Base-by-base conservation (phyloP, 2,329 filamentous ascomycete genomes). In the Penicillium sp. region DNA sequence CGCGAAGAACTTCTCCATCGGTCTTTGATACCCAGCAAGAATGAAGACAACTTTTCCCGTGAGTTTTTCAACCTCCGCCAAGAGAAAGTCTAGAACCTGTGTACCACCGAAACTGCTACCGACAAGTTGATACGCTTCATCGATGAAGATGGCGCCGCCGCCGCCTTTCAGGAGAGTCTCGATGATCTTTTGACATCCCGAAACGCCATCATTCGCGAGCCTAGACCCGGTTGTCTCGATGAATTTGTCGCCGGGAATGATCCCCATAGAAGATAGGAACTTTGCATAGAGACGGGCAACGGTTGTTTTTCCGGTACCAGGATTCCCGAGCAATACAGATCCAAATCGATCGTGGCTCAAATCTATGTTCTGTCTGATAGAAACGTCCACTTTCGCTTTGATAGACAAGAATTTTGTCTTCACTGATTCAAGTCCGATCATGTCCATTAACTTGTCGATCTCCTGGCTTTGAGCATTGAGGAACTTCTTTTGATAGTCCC, bases 291-390 rank as follows among this genome's bases (percentile, higher is more conserved):
- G 73, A 0, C 89, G 80, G 0, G 89, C 89, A 0, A 93, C 86
- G 0, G 89, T 93, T 0, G 90, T 93, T 76, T 92, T 92, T 0
- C 86, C 88, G 56, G 89, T 92, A 4, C 90, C 89, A 0, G 89
- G 89, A 64, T 92, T 93, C 0, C 89, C 89, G 0, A 92, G 73
- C 3, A 93, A 72, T 0, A 81, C 80, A 1, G 83, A 81, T 8
- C 87, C 83, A 51, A 88, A 86, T 1, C 89, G 77, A 59, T 91
- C 86, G 0, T 77, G 73, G 0, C 73, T 76, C 0, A 89, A 68
- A 1, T 84, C 79, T 0, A 83, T 73, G 0, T 76, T 75, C 68
- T 91, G 89, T 0, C 86, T 78, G 0, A 86, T 65, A 0, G 79
- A 73, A 0, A 80, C 83, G 39, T 92, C 88, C 0, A 91, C 80